Base-by-base conservation (phyloP, 2,329 filamentous ascomycete species). In the Coniochaeta hoffmannii region DNA sequence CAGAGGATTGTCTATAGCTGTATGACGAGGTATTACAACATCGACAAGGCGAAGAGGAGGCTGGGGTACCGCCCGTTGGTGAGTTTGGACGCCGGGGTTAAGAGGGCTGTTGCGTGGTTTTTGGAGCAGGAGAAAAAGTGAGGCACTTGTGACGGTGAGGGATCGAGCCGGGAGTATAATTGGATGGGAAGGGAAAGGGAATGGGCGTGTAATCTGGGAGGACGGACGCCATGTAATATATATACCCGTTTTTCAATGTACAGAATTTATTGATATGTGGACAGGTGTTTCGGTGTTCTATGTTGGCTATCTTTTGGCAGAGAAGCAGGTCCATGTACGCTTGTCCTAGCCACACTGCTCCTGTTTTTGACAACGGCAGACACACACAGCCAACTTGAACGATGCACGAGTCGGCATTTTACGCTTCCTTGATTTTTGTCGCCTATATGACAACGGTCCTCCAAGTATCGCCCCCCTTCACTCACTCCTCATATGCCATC, bases 1-100 rank as follows among this genome's bases (percentile, higher is more conserved):
- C 77, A 81, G 71, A 73, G 80, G 56, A 81, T 88, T 58, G 74
- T 80, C 61, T 89, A 86, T 68, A 83, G 82, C 65, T 85, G 81
- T 68, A 88, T 90, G 85, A 88, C 84, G 56, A 78, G 88, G 56
- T 92, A 90, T 72, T 90, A 88, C 71, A 84, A 85, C 71, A 90
- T 90, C 66, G 74, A 76, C 57, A 92, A 92, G 79, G 88, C 88
- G 56, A 88, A 83, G 76, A 75, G 69, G 63, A 76, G 87, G 61
- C 72, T 92, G 55, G 85, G 85, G 3, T 92, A 92, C 70, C 68
- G 72, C 67, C 88, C 88, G 3, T 70, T 89, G 54, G 83, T 88
- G 53, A 74, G 76, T 41, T 71, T 91, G 56, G 78, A 85, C 59
- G 86, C 90, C 61, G 88, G 86, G 11, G 72, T 85, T 53, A 71